phyloP scores from a whole-genome alignment of 257 asterid species.

The Solanum gandarillasii region DNA sequence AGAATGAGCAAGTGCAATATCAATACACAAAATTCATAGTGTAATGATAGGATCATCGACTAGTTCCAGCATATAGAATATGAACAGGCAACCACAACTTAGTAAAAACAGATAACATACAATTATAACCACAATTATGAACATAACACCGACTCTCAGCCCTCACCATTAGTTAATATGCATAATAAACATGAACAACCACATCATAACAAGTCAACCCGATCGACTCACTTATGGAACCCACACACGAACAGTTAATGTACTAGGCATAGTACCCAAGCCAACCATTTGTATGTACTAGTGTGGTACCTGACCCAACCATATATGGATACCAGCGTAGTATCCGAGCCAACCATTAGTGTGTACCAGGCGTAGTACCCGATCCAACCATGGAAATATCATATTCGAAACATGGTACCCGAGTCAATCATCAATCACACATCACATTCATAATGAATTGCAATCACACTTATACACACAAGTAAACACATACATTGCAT shows the following conservation, averaged over 20 bases:
- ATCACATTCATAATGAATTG: background rate
- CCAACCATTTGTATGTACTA: too few species aligned
- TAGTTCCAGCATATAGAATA: background rate
- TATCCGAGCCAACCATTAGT: background rate
- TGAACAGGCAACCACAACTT: background rate
- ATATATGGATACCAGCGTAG: background rate
- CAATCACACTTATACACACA: background rate
- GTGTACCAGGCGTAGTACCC: background rate
- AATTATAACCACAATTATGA: too few species aligned
- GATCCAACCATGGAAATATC: background rate
- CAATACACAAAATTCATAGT: background rate
- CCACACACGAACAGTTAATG: background rate
- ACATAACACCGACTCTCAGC: too few species aligned
- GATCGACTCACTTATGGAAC: background rate
- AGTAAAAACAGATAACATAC: too few species aligned
- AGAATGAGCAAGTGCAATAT: too few species aligned
- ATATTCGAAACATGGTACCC: too few species aligned
- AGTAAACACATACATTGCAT: background rate
- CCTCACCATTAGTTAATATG: background rate
- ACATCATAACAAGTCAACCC: background rate
- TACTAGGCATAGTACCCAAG: background rate
- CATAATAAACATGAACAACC: background rate
- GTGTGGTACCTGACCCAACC: background rate
- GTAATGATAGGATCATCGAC: too few species aligned
- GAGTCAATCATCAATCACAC: background rate